Evolutionary conservation across 176 grass and related monocot species (phyloP).

Genomic region (Paspalum notatum): DNA sequence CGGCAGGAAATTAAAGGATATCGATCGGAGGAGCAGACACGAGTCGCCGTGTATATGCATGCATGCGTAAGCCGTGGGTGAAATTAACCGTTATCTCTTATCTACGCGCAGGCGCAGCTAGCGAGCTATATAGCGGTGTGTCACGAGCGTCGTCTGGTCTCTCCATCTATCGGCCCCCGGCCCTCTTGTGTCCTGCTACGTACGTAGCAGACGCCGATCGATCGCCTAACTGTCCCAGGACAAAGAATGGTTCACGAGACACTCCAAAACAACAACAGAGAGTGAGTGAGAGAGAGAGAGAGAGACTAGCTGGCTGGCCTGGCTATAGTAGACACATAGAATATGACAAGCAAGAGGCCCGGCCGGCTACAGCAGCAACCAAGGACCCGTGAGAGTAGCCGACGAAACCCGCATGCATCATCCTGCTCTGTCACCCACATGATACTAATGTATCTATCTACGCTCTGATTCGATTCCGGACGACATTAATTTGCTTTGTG

Average conservation of each 20-base stretch:
- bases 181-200: no score
- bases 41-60: no score
- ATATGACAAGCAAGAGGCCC: constrained; percentile 3
- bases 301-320: background rate
- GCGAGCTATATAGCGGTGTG: background rate
- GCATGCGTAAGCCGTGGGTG: no score
- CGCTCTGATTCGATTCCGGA: background rate
- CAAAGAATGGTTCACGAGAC: constrained; percentile 27
- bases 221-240: constrained; percentile 24
- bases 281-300: background rate
- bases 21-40: no score
- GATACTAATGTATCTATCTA: background rate
- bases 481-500: no score
- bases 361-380: background rate
- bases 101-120: no score
- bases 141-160: constrained; percentile 16
- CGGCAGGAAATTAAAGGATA: no score
- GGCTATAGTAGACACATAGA: no score
- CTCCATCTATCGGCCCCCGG: no score
- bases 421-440: background rate
- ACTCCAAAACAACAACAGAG: background rate
- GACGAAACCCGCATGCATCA: constrained; percentile 16
- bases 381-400: constrained; percentile 31
- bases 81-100: no score
- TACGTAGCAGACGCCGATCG: background rate